Percentiles rank a stretch among this genome's conserved stretches.
Conservation (phyloP, 2,329 filamentous ascomycete species). For the Emericellopsis atlantica region DNA sequence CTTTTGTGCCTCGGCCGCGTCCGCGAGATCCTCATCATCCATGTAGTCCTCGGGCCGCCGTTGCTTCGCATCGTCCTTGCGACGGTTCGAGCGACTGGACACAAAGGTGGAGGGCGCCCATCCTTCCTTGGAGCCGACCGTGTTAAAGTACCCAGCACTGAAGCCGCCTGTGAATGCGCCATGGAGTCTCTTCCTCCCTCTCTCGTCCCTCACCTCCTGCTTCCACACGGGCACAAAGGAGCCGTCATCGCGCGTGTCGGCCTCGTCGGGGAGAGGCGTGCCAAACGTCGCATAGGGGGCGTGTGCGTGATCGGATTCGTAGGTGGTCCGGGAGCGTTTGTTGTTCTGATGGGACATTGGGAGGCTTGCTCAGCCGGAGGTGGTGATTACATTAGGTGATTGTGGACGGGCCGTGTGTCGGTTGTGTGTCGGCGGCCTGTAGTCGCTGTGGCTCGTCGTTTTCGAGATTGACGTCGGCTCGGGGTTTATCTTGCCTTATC, state of each 20-base stretch:
- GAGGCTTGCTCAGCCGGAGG: not conserved
- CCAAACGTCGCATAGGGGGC: constrained; percentile 72
- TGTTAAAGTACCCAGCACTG: constrained; percentile 98
- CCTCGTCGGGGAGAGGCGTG: constrained; percentile 72
- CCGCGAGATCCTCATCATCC: constrained; percentile 91
- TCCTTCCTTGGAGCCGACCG: constrained; percentile 94
- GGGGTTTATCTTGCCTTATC: too few species aligned
- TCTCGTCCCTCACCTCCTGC: constrained; percentile 91
- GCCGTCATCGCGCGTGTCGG: constrained; percentile 73
- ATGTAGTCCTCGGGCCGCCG: constrained; percentile 82
- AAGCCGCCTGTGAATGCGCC: constrained; percentile 95
- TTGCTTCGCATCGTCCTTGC: constrained; percentile 49
- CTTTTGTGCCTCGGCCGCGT: constrained; percentile 65
- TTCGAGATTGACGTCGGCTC: too few species aligned
- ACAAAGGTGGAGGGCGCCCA: constrained; percentile 90
- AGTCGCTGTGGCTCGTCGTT: too few species aligned
- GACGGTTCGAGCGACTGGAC: constrained; percentile 72
- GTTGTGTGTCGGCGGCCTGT: too few species aligned
- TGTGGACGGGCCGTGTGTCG: too few species aligned
- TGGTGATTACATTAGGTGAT: too few species aligned
- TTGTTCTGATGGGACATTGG: constrained; percentile 44
- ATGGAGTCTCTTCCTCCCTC: constrained; percentile 79
- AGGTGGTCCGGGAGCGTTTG: constrained; percentile 69
- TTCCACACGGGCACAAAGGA: constrained; percentile 95
- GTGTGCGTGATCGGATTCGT: constrained; percentile 63